Conservation (phyloP, 1,139 yeast species). For the Hemisphaericaspora subhashii region DNA sequence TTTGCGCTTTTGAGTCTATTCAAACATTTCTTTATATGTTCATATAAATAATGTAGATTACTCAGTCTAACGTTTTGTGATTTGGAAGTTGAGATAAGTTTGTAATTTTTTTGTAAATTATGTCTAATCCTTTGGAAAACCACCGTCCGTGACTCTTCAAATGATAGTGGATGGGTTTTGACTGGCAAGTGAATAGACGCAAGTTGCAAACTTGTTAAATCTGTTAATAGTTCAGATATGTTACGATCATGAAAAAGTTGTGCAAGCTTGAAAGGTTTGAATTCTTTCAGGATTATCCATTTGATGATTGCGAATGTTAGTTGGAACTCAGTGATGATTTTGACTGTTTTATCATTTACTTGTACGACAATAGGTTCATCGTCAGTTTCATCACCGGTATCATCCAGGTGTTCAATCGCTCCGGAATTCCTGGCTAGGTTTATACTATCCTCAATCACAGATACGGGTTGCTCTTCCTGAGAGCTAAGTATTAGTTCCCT, state of each 20-base stretch:
- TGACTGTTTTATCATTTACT: slow-evolving; percentile 16
- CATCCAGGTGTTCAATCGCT: neutral
- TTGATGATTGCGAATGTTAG: slow-evolving; percentile 29
- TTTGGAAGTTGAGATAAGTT: slow-evolving; percentile 25
- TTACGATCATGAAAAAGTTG: slow-evolving; percentile 25
- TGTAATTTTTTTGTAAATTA: slow-evolving; percentile 21
- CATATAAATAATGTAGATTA: slow-evolving; percentile 16
- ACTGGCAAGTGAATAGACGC: slow-evolving; percentile 14
- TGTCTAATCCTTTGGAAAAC: slow-evolving; percentile 36
- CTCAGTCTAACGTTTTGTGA: slow-evolving; percentile 22
- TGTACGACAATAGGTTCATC: slow-evolving; percentile 17
- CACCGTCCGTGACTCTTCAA: slow-evolving; percentile 8
- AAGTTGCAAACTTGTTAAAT: slow-evolving; percentile 20
- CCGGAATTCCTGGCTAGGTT: neutral
- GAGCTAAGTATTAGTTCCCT: slow-evolving; percentile 2
- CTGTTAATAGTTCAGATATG: slow-evolving; percentile 24
- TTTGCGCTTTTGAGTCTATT: neutral
- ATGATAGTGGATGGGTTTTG: slow-evolving; percentile 13
- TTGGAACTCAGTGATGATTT: slow-evolving; percentile 26
- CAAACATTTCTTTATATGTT: slow-evolving; percentile 14
- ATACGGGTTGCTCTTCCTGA: neutral
- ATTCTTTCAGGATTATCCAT: slow-evolving; percentile 27
- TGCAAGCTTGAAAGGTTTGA: slow-evolving; percentile 22
- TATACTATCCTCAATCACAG: neutral
- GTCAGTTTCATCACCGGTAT: neutral